phyloP scores from a whole-genome alignment of 768 basidiomycete genomes.

The Boletus edulis region DNA sequence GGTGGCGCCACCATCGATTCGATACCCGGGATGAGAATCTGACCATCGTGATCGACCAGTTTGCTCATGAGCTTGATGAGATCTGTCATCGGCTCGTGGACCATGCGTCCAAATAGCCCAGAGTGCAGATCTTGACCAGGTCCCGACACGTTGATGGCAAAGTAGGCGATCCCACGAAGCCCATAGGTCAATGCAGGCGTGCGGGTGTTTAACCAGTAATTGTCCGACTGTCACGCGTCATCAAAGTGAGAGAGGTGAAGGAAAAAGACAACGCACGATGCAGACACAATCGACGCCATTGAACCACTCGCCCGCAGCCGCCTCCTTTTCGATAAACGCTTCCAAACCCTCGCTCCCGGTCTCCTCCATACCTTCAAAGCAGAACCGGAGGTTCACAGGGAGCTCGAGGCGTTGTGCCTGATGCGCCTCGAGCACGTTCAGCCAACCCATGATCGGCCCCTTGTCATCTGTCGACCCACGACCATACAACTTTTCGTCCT shows the following conservation, averaged over 20 bases:
- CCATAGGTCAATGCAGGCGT: slow-evolving; percentile 85
- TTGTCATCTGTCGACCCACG: slow-evolving; percentile 94
- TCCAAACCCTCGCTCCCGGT: slow-evolving; percentile 89
- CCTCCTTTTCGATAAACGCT: slow-evolving; percentile 77
- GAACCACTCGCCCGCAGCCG: slow-evolving; percentile 71
- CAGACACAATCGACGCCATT: slow-evolving; percentile 89
- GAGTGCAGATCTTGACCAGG: slow-evolving; percentile 89
- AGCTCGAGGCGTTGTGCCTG: slow-evolving; percentile 59
- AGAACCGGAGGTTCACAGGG: slow-evolving; percentile 88
- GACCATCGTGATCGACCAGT: slow-evolving; percentile 75
- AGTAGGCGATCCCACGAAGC: slow-evolving; percentile 85
- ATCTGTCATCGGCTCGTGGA: slow-evolving; percentile 94
- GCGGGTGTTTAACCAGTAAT: slow-evolving; percentile 89
- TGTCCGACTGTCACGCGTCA: slow-evolving; percentile 61
- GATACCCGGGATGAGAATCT: slow-evolving; percentile 86
- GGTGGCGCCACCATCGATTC: slow-evolving; percentile 79
- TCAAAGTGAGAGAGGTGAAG: neutral
- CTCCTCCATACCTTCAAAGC: slow-evolving; percentile 99
- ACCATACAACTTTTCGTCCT: slow-evolving; percentile 67
- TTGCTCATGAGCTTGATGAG: slow-evolving; percentile 80
- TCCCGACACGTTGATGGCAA: slow-evolving; percentile 76
- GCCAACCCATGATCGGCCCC: slow-evolving; percentile 85
- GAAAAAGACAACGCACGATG: slow-evolving; percentile 55
- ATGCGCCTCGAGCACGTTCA: slow-evolving; percentile 88
- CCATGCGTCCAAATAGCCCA: slow-evolving; percentile 78